These are phyloP conservation scores for Emmonsiellopsis sp. DNA, from an alignment of 2,329 filamentous ascomycete species.

Conservation along the genomic window DNA sequence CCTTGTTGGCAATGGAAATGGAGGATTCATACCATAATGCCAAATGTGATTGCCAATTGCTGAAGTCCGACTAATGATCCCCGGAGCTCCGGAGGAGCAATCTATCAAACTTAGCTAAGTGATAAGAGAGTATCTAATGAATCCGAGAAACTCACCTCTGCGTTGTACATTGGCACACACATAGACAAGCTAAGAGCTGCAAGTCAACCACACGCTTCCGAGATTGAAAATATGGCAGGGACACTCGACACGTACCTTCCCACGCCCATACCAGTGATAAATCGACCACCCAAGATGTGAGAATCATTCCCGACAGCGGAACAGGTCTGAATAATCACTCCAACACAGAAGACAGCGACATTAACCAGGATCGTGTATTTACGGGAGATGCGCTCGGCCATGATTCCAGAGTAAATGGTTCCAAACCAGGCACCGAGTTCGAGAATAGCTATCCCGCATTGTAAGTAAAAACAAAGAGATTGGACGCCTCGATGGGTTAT, in stretches of 20 bases:
- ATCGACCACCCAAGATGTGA: conserved; percentile 60
- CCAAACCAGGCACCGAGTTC: conserved; percentile 73
- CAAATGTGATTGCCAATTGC: conserved; percentile 52
- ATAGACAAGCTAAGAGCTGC: conserved; percentile 13
- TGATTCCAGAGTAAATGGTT: conserved; percentile 56
- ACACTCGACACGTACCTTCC: conserved; percentile 27
- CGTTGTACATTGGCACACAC: conserved; percentile 42
- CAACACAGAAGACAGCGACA: conserved; percentile 57
- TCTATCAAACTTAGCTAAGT: conserved; percentile 37
- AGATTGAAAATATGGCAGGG: neutral
- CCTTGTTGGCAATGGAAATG: neutral
- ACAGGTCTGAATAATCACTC: conserved; percentile 58
- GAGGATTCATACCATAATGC: conserved; percentile 46
- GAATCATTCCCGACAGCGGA: conserved; percentile 44
- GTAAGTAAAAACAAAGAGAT: neutral
- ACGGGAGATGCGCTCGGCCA: conserved; percentile 60
- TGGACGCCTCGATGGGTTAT: neutral
- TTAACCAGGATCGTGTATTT: conserved; percentile 62
- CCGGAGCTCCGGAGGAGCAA: conserved; percentile 54
- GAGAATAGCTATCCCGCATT: conserved; percentile 48
- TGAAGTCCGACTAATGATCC: conserved; percentile 57
- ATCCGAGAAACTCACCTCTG: conserved; percentile 54
- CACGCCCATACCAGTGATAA: conserved; percentile 51
- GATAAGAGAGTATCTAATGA: conserved; percentile 53
- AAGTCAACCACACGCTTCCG: conserved; percentile 7